phyloP scores from a whole-genome alignment of 306 rosid species.

The Oxytropis ochrocephala region DNA sequence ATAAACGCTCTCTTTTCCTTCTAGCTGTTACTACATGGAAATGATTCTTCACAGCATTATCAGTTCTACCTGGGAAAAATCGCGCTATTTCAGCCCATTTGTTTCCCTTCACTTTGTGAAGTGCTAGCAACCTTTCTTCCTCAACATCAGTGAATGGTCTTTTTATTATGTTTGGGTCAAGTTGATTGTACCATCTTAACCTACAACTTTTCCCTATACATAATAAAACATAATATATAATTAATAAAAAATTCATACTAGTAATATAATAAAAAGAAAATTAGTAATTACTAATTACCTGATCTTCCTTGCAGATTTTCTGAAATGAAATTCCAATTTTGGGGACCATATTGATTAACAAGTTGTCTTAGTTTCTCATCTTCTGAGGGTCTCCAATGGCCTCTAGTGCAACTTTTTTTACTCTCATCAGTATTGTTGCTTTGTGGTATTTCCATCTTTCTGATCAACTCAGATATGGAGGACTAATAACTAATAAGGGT shows the following conservation, averaged over 20 bases:
- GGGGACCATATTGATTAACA: slow-evolving; percentile 46
- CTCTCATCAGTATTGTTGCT: slow-evolving; percentile 15
- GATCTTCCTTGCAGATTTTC: slow-evolving; percentile 58
- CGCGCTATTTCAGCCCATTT: slow-evolving; percentile 58
- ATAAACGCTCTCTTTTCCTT: slow-evolving; percentile 34
- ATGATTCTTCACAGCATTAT: slow-evolving; percentile 60
- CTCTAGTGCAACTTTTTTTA: slow-evolving; percentile 38
- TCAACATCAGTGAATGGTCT: slow-evolving; percentile 46
- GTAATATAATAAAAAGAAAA: background rate
- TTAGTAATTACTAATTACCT: slow-evolving; percentile 9
- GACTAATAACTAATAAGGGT: no score
- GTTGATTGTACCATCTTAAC: slow-evolving; percentile 71
- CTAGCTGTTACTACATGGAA: slow-evolving; percentile 58
- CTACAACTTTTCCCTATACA: slow-evolving; percentile 58
- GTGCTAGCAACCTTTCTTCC: slow-evolving; percentile 44
- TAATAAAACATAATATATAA: background rate
- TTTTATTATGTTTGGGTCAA: slow-evolving; percentile 52
- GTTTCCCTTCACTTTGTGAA: slow-evolving; percentile 52
- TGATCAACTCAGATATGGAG: background rate
- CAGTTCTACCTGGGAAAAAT: slow-evolving; percentile 53
- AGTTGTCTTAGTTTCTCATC: slow-evolving; percentile 43
- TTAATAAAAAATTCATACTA: no score
- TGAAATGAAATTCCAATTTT: slow-evolving; percentile 60
- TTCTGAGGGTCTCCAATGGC: slow-evolving; percentile 58
- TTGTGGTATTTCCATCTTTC: slow-evolving; percentile 25